These are phyloP conservation scores for Backusella parvicylindrica DNA, from an alignment of 192 early-diverging fungal genomes.

Conservation along the genomic window DNA sequence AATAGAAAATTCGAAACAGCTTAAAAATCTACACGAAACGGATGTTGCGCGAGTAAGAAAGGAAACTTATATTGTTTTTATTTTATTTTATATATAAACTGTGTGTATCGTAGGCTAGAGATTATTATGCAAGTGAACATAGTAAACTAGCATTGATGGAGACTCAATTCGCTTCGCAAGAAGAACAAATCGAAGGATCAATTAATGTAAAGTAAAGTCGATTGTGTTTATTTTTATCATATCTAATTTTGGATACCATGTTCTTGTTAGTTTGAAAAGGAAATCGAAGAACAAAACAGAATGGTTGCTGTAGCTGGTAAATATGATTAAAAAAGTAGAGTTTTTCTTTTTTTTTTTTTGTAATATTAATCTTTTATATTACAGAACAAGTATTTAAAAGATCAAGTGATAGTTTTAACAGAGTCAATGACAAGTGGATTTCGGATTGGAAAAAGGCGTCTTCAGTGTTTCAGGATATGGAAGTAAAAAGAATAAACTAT, in stretches of 20 bases:
- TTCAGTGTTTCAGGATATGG: conserved; percentile 56
- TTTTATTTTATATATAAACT: not conserved
- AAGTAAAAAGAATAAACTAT: conserved; percentile 69
- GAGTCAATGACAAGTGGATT: conserved; percentile 45
- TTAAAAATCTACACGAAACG: conserved; percentile 9
- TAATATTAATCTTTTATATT: not conserved
- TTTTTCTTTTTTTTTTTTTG: too few species aligned
- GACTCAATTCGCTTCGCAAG: not conserved
- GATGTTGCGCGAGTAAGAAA: conserved; percentile 23
- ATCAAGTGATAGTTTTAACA: conserved; percentile 32
- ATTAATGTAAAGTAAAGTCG: not conserved
- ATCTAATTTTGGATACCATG: conserved; percentile 2
- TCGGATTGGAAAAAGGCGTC: conserved; percentile 46
- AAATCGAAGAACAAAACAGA: conserved; percentile 19
- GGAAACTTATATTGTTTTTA: not conserved
- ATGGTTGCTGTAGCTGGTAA: conserved; percentile 14
- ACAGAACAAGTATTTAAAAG: conserved; percentile 46
- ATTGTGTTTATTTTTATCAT: not conserved
- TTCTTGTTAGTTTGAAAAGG: conserved; percentile 18
- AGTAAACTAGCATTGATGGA: conserved; percentile 1
- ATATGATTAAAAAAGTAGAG: not conserved
- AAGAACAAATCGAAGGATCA: not conserved
- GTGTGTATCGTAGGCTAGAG: conserved; percentile 5
- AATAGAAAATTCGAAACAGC: conserved; percentile 15
- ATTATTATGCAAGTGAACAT: conserved; percentile 14